phyloP scores from a whole-genome alignment of 225 moss, liverwort and hornwort genomes.

The Pleurozium schreberi region DNA sequence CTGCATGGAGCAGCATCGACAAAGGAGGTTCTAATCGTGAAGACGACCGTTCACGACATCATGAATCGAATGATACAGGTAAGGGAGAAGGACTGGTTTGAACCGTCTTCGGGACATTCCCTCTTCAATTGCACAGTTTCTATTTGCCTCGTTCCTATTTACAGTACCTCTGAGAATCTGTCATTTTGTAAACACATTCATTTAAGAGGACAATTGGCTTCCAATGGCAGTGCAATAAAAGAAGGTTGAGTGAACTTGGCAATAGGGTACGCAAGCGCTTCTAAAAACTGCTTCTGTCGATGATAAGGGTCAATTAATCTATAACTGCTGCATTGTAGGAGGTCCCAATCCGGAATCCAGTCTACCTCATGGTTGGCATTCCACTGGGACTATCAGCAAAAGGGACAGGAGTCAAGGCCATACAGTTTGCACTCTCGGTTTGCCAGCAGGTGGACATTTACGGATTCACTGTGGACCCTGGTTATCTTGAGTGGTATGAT shows the following conservation, averaged over 20 bases:
- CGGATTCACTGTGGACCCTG: conserved; percentile 53
- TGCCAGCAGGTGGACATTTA: conserved; percentile 36
- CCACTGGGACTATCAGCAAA: conserved; percentile 33
- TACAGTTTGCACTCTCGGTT: conserved; percentile 41
- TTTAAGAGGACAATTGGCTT: neutral
- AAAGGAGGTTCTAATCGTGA: conserved; percentile 38
- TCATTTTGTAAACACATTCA: neutral
- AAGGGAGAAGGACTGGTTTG: neutral
- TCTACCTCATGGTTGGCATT: conserved; percentile 30
- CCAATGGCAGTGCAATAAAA: neutral
- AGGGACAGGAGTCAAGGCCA: conserved; percentile 47
- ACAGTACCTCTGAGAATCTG: neutral
- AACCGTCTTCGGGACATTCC: neutral
- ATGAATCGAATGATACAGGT: conserved; percentile 55
- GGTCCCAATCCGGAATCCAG: conserved; percentile 40
- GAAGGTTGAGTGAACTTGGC: neutral
- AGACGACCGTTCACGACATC: conserved; percentile 43
- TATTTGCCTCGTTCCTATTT: neutral
- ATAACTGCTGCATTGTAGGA: conserved; percentile 3
- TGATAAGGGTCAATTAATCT: neutral
- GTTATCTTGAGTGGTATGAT: conserved; percentile 37
- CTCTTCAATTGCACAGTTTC: neutral
- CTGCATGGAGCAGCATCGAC: conserved; percentile 10
- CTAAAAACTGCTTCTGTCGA: neutral
- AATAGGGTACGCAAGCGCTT: neutral